Percentiles rank a stretch among this genome's conserved stretches.
Evolutionary conservation across 345 rosid species (phyloP).

Genomic region (Sonneratia alba): DNA sequence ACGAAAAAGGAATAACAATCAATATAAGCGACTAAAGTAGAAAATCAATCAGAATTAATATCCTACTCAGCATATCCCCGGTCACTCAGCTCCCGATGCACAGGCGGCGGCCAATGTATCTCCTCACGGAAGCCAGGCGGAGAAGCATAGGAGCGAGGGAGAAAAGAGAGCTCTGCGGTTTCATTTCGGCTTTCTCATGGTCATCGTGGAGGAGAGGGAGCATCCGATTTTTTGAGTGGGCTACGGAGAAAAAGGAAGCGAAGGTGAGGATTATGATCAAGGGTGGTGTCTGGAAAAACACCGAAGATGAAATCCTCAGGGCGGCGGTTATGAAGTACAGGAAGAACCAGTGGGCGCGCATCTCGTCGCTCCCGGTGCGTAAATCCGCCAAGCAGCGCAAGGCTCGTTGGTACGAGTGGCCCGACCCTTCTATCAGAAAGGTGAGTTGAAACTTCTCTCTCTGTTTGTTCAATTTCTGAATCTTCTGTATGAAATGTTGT

Average conservation of each 20-base stretch:
- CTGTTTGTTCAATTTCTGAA: neutral
- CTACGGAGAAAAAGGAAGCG: conserved; percentile 5
- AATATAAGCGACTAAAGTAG: too few species aligned
- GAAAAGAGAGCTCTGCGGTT: too few species aligned
- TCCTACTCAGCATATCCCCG: too few species aligned
- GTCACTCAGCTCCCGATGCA: too few species aligned
- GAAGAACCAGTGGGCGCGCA: conserved; percentile 97
- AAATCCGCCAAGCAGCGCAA: conserved; percentile 99
- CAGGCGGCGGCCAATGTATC: too few species aligned
- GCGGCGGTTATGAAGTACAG: conserved; percentile 99
- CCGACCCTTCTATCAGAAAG: conserved; percentile 97
- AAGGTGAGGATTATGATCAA: conserved; percentile 99
- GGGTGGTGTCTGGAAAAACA: conserved; percentile 99
- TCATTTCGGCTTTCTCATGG: too few species aligned
- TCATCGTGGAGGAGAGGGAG: too few species aligned
- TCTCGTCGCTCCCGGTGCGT: conserved; percentile 94
- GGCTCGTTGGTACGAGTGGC: conserved; percentile 99
- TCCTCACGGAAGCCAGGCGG: too few species aligned
- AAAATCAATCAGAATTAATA: too few species aligned
- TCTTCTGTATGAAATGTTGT: neutral
- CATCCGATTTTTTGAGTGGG: neutral
- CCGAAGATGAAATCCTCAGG: conserved; percentile 98
- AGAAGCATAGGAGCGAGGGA: too few species aligned
- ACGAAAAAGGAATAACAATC: too few species aligned
- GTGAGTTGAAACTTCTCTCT: conserved; percentile 14